Conservation (phyloP, 768 basidiomycete species). For the Mycena alexandri region DNA sequence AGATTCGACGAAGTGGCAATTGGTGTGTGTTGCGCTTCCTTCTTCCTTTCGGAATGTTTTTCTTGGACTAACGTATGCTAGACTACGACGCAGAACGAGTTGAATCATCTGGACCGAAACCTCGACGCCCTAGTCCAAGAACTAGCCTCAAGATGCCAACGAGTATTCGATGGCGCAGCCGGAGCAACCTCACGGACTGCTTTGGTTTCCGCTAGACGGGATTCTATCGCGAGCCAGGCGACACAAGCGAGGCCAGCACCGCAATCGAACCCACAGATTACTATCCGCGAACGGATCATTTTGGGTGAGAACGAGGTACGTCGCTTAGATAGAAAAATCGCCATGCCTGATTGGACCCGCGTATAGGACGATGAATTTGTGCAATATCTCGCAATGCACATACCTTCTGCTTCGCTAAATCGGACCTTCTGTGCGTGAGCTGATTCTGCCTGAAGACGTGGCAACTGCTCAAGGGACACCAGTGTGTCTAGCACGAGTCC, state of each 20-base stretch:
- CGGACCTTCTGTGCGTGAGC: slow-evolving; percentile 61
- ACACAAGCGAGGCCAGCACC: slow-evolving; percentile 47
- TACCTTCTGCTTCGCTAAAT: slow-evolving; percentile 53
- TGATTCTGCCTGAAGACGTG: slow-evolving; percentile 39
- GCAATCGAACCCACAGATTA: slow-evolving; percentile 48
- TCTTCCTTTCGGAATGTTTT: slow-evolving; percentile 42
- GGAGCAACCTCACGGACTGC: slow-evolving; percentile 75
- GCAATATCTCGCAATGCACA: slow-evolving; percentile 67
- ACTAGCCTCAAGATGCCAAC: slow-evolving; percentile 70
- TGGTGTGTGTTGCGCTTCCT: slow-evolving; percentile 60
- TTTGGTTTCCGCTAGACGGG: slow-evolving; percentile 50
- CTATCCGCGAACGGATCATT: slow-evolving; percentile 69
- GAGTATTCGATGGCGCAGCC: slow-evolving; percentile 72
- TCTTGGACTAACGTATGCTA: slow-evolving; percentile 50
- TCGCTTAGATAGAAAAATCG: slow-evolving; percentile 36
- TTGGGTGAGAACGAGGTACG: slow-evolving; percentile 64
- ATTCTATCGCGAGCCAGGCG: slow-evolving; percentile 45
- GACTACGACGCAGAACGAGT: slow-evolving; percentile 62
- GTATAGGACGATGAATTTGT: slow-evolving; percentile 57
- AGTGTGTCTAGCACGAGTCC: slow-evolving; percentile 72
- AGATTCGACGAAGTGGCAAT: slow-evolving; percentile 62
- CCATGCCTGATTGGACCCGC: slow-evolving; percentile 44
- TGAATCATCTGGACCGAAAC: slow-evolving; percentile 75
- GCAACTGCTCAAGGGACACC: slow-evolving; percentile 44
- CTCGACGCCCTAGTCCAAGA: slow-evolving; percentile 74